phyloP scores from a whole-genome alignment of 2,329 filamentous ascomycete genomes.

The Beauveria varroae region DNA sequence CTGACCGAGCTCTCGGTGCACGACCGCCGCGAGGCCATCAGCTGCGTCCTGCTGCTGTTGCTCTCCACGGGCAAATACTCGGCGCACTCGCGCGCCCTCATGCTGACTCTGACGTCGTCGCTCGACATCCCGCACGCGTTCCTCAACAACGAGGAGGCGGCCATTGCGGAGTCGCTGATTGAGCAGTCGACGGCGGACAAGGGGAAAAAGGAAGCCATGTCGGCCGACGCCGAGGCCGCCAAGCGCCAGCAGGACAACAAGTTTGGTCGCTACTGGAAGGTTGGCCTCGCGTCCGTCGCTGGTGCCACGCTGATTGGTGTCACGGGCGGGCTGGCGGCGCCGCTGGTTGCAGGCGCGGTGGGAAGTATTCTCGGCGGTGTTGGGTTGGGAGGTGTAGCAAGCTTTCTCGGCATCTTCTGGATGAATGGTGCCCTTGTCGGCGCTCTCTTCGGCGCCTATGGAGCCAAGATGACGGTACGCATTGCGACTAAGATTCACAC shows the following conservation, averaged over 20 bases:
- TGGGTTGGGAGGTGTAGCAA: conserved; percentile 76
- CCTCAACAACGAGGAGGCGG: conserved; percentile 62
- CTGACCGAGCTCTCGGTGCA: conserved; percentile 48
- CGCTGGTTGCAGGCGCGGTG: conserved; percentile 77
- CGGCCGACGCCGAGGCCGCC: conserved; percentile 67
- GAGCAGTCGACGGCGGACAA: conserved; percentile 48
- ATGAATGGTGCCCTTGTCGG: conserved; percentile 82
- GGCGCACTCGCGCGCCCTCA: conserved; percentile 62
- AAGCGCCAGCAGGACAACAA: conserved; percentile 67
- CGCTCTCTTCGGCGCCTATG: conserved; percentile 81
- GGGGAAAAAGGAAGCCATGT: conserved; percentile 43
- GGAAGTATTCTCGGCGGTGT: conserved; percentile 79
- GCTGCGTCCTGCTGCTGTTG: conserved; percentile 62
- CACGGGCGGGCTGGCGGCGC: conserved; percentile 84
- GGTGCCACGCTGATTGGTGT: conserved; percentile 87
- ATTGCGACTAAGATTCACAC: neutral
- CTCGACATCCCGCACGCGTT: conserved; percentile 54
- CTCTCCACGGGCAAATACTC: conserved; percentile 68
- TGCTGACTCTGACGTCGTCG: conserved; percentile 61
- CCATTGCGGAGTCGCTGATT: conserved; percentile 68
- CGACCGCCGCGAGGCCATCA: conserved; percentile 57
- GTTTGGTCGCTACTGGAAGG: conserved; percentile 73
- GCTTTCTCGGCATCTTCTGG: conserved; percentile 78
- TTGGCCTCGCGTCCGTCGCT: conserved; percentile 79
- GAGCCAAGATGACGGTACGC: conserved; percentile 59